A percentile compares a stretch with the other conserved stretches of the same genome.
Conservation (phyloP, 108 stramenopile genomes). For the Schizochytrium sp. region DNA sequence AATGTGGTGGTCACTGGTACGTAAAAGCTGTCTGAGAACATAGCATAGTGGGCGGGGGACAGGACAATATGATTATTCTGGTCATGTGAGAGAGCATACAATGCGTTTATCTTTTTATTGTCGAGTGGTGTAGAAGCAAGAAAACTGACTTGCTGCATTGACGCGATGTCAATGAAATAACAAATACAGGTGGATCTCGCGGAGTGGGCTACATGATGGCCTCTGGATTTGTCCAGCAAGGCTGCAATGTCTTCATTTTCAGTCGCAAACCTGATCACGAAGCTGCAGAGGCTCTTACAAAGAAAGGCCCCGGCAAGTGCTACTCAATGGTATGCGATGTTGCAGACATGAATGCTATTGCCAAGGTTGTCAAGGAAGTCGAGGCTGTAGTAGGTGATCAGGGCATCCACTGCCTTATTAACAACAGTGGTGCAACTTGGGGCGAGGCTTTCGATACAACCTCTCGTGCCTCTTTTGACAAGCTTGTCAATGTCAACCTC, state of each 20-base stretch:
- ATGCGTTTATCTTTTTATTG: too few relatives aligned
- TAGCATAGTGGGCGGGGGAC: neutral
- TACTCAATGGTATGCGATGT: constrained; percentile 48
- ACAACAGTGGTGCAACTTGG: constrained; percentile 32
- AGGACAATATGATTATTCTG: neutral
- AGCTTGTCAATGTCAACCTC: constrained; percentile 36
- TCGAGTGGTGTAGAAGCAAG: too few relatives aligned
- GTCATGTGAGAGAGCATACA: too few relatives aligned
- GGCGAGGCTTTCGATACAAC: neutral
- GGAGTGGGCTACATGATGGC: constrained; percentile 34
- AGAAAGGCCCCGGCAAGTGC: constrained; percentile 33
- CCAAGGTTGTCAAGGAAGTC: constrained; percentile 1
- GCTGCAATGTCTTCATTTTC: constrained; percentile 42
- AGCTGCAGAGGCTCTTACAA: neutral
- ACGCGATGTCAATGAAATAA: too few relatives aligned
- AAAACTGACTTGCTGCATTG: too few relatives aligned
- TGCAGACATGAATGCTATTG: neutral
- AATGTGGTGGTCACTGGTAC: constrained; percentile 28
- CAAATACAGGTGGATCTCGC: neutral
- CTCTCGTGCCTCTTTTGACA: neutral
- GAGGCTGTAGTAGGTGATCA: neutral
- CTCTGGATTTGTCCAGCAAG: constrained; percentile 20
- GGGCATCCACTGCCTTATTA: constrained; percentile 30
- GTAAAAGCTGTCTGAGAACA: neutral
- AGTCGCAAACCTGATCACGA: constrained; percentile 21